Evolutionary conservation across 768 basidiomycete species (phyloP).

Genomic region (Wakefieldia striispora): DNA sequence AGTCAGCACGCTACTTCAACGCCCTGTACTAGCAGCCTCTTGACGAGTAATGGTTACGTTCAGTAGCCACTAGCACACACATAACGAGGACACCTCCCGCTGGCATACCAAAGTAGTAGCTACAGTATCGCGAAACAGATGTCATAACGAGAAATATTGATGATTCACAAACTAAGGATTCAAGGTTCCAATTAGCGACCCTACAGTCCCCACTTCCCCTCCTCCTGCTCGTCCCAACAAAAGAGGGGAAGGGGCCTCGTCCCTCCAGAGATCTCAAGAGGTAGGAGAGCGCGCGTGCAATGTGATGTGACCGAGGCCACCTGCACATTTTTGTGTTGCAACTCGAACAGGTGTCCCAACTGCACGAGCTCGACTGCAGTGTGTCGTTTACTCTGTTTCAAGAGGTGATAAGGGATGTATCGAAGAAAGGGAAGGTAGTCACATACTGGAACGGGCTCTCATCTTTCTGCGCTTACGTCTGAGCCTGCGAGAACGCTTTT

Average conservation of each 20-base stretch:
- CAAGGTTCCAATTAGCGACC: conserved; percentile 22
- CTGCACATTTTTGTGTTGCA: conserved; percentile 13
- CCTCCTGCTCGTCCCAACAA: conserved; percentile 24
- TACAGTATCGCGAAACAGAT: no score
- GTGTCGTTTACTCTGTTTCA: conserved; percentile 36
- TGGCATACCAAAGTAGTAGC: no score
- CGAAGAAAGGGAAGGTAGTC: neutral
- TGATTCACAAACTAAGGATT: conserved; percentile 21
- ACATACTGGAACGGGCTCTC: conserved; percentile 91
- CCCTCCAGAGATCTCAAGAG: conserved; percentile 24
- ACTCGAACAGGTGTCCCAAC: conserved; percentile 13
- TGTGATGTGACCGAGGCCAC: conserved; percentile 14
- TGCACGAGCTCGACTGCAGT: conserved; percentile 30
- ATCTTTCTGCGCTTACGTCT: conserved; percentile 95
- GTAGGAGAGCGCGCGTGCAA: conserved; percentile 27
- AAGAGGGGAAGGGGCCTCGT: conserved; percentile 15
- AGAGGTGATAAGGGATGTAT: neutral
- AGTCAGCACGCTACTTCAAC: no score
- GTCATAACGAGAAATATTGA: conserved; percentile 1
- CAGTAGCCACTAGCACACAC: no score
- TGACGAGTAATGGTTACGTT: no score
- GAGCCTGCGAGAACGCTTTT: conserved; percentile 91
- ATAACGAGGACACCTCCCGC: no score
- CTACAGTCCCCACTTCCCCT: conserved; percentile 21
- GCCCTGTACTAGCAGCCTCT: no score